A percentile compares a stretch with the other conserved stretches of the same genome.
These are phyloP conservation scores for Leishmania amazonensis DNA, from an alignment of 208 protist species.

Conservation along the genomic window DNA sequence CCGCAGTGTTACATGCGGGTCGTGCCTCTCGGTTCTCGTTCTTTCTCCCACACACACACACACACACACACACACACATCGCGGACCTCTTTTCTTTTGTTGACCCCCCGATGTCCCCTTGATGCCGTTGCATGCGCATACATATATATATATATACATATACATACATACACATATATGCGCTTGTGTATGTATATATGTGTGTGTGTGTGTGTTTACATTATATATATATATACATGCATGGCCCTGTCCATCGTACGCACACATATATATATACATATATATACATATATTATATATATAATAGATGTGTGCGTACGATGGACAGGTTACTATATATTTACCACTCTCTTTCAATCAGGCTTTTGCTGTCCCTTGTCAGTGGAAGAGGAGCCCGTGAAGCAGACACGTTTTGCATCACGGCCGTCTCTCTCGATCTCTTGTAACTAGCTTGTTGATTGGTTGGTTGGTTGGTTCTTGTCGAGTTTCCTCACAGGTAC, in stretches of 20 bases:
- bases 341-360: too few species aligned
- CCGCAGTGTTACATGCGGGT: background rate
- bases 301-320: too few species aligned
- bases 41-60: background rate
- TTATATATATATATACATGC: too few species aligned
- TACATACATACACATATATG: background rate
- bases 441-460: too few species aligned
- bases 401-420: background rate
- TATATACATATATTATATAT: too few species aligned
- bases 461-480: background rate
- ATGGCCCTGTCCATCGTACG: too few species aligned
- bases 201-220: slow-evolving; percentile 9
- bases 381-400: background rate
- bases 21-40: background rate
- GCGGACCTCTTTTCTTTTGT: background rate
- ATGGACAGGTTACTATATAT: too few species aligned
- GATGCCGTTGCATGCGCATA: background rate
- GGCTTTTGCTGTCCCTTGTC: background rate
- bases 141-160: background rate
- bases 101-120: background rate
- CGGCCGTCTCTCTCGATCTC: background rate
- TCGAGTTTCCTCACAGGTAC: too few species aligned
- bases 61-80: background rate
- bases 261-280: too few species aligned
- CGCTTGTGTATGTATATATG: background rate